Evolutionary conservation across 352 stramenopile species (phyloP).

Genomic region (Stramenopiles sp.): DNA sequence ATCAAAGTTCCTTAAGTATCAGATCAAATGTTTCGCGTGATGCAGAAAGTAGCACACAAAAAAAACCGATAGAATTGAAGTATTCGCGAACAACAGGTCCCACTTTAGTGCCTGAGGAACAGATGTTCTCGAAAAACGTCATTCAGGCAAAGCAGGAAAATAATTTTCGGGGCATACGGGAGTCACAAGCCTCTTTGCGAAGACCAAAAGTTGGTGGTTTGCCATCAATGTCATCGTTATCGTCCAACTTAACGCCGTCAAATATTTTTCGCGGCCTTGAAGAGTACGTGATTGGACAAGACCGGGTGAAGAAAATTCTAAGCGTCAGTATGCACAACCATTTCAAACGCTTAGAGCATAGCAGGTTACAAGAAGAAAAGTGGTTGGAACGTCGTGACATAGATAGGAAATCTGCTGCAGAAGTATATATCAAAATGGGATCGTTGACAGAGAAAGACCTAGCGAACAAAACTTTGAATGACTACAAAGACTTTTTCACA

Average conservation of each 20-base stretch:
- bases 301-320: constrained; percentile 85
- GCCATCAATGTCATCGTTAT: neutral
- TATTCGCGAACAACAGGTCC: neutral
- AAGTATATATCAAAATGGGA: neutral
- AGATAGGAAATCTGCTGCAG: neutral
- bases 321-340: constrained; percentile 91
- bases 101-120: neutral
- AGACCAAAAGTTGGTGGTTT: neutral
- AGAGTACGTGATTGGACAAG: constrained; percentile 90
- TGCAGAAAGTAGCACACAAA: neutral
- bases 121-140: neutral
- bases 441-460: neutral
- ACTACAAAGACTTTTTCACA: neutral
- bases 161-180: neutral
- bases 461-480: neutral
- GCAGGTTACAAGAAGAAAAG: neutral
- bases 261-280: constrained; percentile 82
- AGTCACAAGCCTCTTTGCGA: neutral
- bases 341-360: constrained; percentile 72
- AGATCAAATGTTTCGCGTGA: no score
- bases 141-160: neutral
- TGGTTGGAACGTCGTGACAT: neutral
- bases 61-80: neutral
- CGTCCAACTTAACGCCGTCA: constrained; percentile 51
- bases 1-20: no score